Conservation (phyloP, 495 filamentous ascomycete genomes). For the Neurospora sublineolata region DNA sequence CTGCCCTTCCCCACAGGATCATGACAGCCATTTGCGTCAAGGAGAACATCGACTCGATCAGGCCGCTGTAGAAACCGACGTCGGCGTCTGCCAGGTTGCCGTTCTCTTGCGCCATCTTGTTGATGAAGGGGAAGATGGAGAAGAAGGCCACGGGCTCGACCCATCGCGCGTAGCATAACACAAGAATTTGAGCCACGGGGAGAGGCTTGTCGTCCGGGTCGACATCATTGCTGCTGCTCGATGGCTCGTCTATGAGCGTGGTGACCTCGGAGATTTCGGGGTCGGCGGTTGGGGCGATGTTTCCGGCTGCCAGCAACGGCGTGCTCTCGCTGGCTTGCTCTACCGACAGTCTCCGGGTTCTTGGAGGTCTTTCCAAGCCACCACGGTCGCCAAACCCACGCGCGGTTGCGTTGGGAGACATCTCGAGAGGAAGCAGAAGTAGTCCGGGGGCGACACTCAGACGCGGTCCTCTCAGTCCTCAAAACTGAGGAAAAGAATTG, state of each 20-base stretch:
- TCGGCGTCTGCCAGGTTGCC: constrained; percentile 44
- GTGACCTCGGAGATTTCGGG: constrained; percentile 9
- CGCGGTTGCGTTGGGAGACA: neutral
- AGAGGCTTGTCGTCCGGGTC: constrained; percentile 33
- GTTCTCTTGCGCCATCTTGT: constrained; percentile 53
- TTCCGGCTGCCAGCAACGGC: constrained; percentile 22
- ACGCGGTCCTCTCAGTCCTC: neutral
- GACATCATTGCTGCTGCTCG: constrained; percentile 1
- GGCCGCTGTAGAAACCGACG: constrained; percentile 60
- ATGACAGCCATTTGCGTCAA: constrained; percentile 50
- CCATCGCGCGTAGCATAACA: constrained; percentile 56
- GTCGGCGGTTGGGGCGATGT: constrained; percentile 3
- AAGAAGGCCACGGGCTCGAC: constrained; percentile 68
- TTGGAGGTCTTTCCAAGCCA: neutral
- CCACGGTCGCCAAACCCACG: neutral
- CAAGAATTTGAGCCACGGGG: constrained; percentile 46
- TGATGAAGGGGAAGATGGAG: constrained; percentile 64
- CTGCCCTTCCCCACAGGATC: constrained; percentile 47
- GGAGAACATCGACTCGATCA: constrained; percentile 64
- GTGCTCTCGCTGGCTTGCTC: constrained; percentile 23
- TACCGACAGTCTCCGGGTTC: neutral
- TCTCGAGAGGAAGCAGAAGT: neutral
- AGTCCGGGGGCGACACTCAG: too few relatives aligned
- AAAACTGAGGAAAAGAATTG: neutral
- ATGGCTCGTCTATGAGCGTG: neutral